Evolutionary conservation across 441 rosid species (phyloP).

Genomic region (Arabidopsis hybrid): DNA sequence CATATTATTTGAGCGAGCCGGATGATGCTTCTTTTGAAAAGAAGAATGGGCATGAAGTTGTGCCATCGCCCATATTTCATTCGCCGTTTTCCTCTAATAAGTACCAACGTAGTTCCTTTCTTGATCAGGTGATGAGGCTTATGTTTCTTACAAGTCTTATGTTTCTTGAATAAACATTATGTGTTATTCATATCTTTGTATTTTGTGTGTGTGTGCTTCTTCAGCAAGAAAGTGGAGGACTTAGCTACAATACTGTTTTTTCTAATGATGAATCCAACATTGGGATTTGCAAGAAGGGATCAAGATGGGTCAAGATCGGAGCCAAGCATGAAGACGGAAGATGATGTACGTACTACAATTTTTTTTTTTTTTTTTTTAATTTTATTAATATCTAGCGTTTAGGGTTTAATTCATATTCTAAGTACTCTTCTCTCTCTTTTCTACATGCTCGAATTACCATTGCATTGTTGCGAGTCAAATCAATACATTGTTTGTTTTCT

Average conservation of each 20-base stretch:
- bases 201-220: not conserved
- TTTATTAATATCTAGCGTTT: conserved; percentile 1
- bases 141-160: not conserved
- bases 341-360: not conserved
- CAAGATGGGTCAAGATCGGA: conserved; percentile 5
- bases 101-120: not conserved
- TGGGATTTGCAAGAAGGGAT: not conserved
- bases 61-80: not conserved
- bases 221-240: conserved; percentile 8
- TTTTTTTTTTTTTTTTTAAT: not conserved
- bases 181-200: not conserved
- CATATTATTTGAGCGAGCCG: no score
- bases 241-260: not conserved
- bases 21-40: not conserved
- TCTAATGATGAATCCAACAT: not conserved
- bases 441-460: conserved; percentile 3
- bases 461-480: not conserved
- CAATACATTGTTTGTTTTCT: not conserved
- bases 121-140: conserved; percentile 22
- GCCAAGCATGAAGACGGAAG: not conserved
- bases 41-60: not conserved
- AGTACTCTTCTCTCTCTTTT: not conserved
- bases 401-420: not conserved
- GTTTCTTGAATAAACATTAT: not conserved
- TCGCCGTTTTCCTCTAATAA: not conserved